A percentile compares a stretch with the other conserved stretches of the same genome.
These are phyloP conservation scores for Saraca asoca DNA, from an alignment of 331 rosid species.

Conservation along the genomic window DNA sequence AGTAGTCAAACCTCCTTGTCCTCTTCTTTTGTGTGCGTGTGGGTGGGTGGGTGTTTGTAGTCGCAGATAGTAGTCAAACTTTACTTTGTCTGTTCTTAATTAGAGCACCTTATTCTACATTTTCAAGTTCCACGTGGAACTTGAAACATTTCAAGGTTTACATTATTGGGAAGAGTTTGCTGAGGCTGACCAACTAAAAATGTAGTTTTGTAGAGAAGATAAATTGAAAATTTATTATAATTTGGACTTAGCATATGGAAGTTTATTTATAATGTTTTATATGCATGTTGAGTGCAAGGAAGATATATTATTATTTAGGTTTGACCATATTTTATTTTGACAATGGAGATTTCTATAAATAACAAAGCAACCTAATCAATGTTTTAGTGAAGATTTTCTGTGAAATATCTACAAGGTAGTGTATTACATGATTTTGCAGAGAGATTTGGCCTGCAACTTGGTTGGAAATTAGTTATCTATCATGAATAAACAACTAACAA, in stretches of 20 bases:
- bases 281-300: neutral
- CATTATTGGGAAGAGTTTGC: too few relatives aligned
- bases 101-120: neutral
- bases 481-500: conserved; percentile 27
- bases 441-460: conserved; percentile 11
- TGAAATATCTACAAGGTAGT: neutral
- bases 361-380: neutral
- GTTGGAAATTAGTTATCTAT: conserved; percentile 4
- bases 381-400: neutral
- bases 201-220: too few relatives aligned
- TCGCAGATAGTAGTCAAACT: conserved; percentile 3
- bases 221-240: too few relatives aligned
- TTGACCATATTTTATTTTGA: conserved; percentile 6
- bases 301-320: neutral
- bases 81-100: conserved; percentile 17
- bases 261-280: conserved; percentile 1
- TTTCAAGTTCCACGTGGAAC: conserved; percentile 8
- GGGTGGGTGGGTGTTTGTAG: too few relatives aligned
- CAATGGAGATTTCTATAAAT: conserved; percentile 8
- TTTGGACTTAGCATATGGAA: neutral
- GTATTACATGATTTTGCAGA: neutral
- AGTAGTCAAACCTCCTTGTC: neutral
- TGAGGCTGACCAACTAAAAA: too few relatives aligned
- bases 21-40: too few relatives aligned
- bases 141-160: too few relatives aligned